These are phyloP conservation scores for Austroboletus eburneus DNA, from an alignment of 768 basidiomycete genomes.

Conservation along the genomic window DNA sequence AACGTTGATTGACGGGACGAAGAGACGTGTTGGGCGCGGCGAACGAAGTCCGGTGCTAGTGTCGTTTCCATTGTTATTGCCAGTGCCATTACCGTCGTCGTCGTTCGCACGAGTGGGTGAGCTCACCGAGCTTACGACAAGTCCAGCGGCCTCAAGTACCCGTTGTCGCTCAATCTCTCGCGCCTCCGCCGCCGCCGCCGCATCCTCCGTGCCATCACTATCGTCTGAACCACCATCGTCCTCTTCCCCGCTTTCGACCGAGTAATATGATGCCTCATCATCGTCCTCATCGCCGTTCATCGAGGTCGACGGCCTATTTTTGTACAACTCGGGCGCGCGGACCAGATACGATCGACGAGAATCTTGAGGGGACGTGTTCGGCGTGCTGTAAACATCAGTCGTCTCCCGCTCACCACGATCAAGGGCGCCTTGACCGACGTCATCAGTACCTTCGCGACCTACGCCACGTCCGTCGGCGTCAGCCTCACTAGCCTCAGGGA, in stretches of 20 bases:
- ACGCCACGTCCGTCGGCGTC: not conserved
- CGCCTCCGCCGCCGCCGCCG: constrained; percentile 29
- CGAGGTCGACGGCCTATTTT: constrained; percentile 1
- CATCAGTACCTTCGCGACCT: constrained; percentile 2
- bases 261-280: constrained; percentile 30
- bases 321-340: constrained; percentile 2
- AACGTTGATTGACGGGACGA: constrained; percentile 20
- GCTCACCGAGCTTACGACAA: constrained; percentile 54
- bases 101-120: too few relatives aligned
- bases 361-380: constrained; percentile 18
- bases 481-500: not conserved
- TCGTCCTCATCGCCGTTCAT: constrained; percentile 29
- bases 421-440: not conserved
- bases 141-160: constrained; percentile 85
- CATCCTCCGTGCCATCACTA: not conserved
- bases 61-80: too few relatives aligned
- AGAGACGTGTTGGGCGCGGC: constrained; percentile 3
- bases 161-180: constrained; percentile 73
- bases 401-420: constrained; percentile 4
- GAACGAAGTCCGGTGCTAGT: too few relatives aligned
- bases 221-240: constrained; percentile 33
- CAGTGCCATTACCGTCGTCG: too few relatives aligned
- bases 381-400: constrained; percentile 23
- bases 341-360: not conserved
- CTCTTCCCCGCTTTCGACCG: constrained; percentile 25